phyloP scores from a whole-genome alignment of 805 yeast species.

The Zygoascus ofunaensis region DNA sequence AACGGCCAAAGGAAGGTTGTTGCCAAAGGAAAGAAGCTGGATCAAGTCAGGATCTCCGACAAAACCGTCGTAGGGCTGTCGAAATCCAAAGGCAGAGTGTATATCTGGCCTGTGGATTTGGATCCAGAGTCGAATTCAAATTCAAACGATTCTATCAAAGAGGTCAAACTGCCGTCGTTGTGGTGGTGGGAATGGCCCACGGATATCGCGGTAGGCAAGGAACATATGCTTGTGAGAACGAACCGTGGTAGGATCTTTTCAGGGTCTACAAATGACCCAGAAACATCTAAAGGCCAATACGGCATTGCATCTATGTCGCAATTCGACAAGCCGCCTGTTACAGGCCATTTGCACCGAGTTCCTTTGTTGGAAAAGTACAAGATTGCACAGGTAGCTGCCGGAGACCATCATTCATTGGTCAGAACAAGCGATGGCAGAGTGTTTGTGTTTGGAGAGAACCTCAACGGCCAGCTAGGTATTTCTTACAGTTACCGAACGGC shows the following conservation, averaged over 20 bases:
- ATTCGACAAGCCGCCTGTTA: constrained; percentile 44
- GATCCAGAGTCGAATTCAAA: neutral
- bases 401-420: constrained; percentile 63
- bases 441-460: constrained; percentile 83
- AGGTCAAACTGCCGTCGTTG: constrained; percentile 13
- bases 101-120: constrained; percentile 9
- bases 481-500: constrained; percentile 59
- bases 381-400: constrained; percentile 58
- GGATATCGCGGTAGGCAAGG: constrained; percentile 50
- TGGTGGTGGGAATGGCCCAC: constrained; percentile 43
- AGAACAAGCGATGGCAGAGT: constrained; percentile 56
- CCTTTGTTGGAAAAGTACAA: constrained; percentile 37
- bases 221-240: constrained; percentile 60
- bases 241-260: constrained; percentile 53
- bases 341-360: constrained; percentile 45
- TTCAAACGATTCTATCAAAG: neutral
- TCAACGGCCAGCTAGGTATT: constrained; percentile 75
- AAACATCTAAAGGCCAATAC: constrained; percentile 57
- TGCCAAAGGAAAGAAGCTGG: constrained; percentile 40
- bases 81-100: constrained; percentile 28
- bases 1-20: constrained; percentile 29
- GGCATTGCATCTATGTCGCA: constrained; percentile 72
- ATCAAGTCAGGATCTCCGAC: constrained; percentile 42
- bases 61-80: constrained; percentile 35
- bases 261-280: constrained; percentile 45